phyloP scores from a whole-genome alignment of 441 rosid species.

The Croton laevigatus region DNA sequence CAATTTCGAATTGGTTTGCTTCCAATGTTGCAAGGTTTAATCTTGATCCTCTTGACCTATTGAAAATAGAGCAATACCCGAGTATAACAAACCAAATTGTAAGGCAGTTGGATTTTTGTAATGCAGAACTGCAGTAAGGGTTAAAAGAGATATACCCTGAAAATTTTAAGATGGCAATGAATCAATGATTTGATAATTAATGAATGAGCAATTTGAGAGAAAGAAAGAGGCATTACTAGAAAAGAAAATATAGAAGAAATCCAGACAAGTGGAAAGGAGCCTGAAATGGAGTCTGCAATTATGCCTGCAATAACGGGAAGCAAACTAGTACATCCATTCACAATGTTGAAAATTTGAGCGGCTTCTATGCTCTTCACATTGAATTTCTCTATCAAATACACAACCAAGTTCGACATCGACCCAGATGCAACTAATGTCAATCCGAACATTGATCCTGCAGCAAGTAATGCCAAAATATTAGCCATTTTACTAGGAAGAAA shows the following conservation, averaged over 20 bases:
- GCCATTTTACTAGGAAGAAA: too few species aligned
- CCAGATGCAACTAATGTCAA: conserved; percentile 33
- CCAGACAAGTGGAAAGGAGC: conserved; percentile 45
- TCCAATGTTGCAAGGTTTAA: conserved; percentile 28
- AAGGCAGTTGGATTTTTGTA: conserved; percentile 20
- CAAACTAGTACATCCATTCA: conserved; percentile 41
- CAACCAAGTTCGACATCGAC: conserved; percentile 43
- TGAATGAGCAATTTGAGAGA: too few species aligned
- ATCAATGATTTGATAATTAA: not conserved
- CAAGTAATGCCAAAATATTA: not conserved
- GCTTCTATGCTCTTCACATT: conserved; percentile 46
- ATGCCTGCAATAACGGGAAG: conserved; percentile 42
- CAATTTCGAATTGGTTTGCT: conserved; percentile 33
- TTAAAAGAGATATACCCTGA: conserved; percentile 27
- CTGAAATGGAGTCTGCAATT: conserved; percentile 42
- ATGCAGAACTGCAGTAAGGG: conserved; percentile 25
- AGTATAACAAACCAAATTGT: conserved; percentile 24
- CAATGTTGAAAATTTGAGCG: conserved; percentile 38
- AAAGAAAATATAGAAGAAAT: conserved; percentile 40
- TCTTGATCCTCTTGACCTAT: conserved; percentile 23
- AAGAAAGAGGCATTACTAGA: conserved; percentile 20
- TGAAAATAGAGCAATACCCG: conserved; percentile 21
- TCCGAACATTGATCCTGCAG: conserved; percentile 35
- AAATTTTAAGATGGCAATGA: not conserved
- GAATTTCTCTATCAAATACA: conserved; percentile 43